Base-by-base conservation (phyloP, 2,329 filamentous ascomycete genomes). In the Pseudopyricularia cyperi region DNA sequence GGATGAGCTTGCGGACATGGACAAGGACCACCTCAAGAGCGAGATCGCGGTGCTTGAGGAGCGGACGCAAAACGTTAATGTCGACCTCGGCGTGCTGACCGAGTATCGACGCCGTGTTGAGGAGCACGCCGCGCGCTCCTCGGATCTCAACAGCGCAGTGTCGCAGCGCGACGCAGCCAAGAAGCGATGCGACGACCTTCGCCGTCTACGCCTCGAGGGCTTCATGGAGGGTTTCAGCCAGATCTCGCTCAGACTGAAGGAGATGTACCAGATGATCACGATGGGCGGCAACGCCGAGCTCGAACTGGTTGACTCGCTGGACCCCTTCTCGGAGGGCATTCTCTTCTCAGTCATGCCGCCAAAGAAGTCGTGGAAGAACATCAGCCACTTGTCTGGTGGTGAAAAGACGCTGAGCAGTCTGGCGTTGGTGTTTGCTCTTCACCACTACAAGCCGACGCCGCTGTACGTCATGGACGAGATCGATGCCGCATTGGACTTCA, bases 221-320 rank as follows among this genome's bases (percentile, higher is more conserved):
- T 98, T 98, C 77, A 97, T 97, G 90, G 89, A 94, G 64, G 93
- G 94, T 37, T 97, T 98, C 72, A 85, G 85, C 62, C 85, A 82
- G 56, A 98, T 98, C 67, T 97, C 91, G 1, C 75, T 96, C 24
- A 86, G 91, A 1, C 76, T 98, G 46, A 98, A 98, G 73, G 93
- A 98, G 64, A 98, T 98, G 93, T 98, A 98, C 71, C 93, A 98
- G 66, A 96, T 98, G 90, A 98, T 98, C 66, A 98, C 93, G 22
- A 97, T 98, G 89, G 93, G 93, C 55, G 93, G 93, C 52, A 98
- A 98, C 61, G 93, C 93, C 0, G 93, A 98, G 70, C 79, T 98
- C 12, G 94, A 98, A 67, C 82, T 98, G 24, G 93, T 98, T 39
- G 93, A 98, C 71, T 91, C 85, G 17, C 74, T 98, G 3, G 94